Conservation (phyloP, 2,329 filamentous ascomycete species). For the Trichoderma atrobrunneum region DNA sequence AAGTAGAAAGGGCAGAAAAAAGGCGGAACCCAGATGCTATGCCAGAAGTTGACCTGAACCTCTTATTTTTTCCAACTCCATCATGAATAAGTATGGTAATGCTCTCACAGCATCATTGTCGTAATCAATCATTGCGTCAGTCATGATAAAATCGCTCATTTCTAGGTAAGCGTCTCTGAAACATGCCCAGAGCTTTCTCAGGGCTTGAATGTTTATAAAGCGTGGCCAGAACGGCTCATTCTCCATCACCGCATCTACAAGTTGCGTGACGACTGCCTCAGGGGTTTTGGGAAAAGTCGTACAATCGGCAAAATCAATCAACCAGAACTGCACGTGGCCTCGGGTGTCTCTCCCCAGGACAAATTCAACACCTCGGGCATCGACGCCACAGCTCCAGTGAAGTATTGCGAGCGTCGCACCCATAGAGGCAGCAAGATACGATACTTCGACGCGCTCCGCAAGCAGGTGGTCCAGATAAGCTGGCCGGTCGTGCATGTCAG, state of each 20-base stretch:
- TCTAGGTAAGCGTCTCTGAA: conserved; percentile 21
- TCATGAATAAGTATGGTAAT: conserved; percentile 18
- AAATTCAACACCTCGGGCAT: conserved; percentile 27
- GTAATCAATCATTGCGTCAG: background rate
- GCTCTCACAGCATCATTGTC: conserved; percentile 2
- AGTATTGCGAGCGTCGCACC: conserved; percentile 26
- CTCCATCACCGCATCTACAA: conserved; percentile 20
- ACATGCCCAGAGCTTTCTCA: conserved; percentile 17
- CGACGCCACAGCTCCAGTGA: conserved; percentile 26
- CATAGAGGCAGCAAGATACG: conserved; percentile 22
- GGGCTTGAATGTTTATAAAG: conserved; percentile 17
- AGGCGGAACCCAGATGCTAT: background rate
- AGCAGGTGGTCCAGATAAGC: conserved; percentile 26
- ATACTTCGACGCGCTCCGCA: background rate
- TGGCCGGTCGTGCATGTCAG: conserved; percentile 19
- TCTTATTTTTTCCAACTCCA: conserved; percentile 20
- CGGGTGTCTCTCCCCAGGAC: conserved; percentile 21
- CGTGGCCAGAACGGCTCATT: conserved; percentile 21
- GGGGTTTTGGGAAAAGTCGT: conserved; percentile 2
- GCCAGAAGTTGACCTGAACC: conserved; percentile 11
- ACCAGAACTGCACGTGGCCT: conserved; percentile 22
- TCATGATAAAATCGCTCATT: conserved; percentile 18
- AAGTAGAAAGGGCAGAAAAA: background rate
- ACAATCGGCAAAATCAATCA: conserved; percentile 27
- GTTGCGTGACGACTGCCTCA: conserved; percentile 17